Percentiles rank a stretch among this genome's conserved stretches.
phyloP scores from a whole-genome alignment of 192 early-diverging fungal species.

The Entomortierella chlamydospora region DNA sequence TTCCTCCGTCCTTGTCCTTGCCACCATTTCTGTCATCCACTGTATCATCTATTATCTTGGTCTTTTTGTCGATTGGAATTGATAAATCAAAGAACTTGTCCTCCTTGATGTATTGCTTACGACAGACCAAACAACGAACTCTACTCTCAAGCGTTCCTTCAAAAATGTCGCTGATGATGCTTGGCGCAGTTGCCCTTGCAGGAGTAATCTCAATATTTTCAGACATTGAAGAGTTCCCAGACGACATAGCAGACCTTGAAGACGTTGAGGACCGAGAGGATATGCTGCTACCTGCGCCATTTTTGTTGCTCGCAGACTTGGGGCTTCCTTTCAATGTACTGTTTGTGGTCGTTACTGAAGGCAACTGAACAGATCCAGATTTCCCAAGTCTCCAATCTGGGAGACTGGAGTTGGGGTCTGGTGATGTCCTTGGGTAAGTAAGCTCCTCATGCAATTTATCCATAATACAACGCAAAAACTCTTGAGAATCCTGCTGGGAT shows the following conservation, averaged over 20 bases:
- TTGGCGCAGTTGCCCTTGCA: conserved; percentile 39
- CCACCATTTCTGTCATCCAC: conserved; percentile 6
- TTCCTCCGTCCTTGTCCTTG: conserved; percentile 38
- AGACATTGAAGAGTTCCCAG: conserved; percentile 35
- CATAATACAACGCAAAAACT: conserved; percentile 56
- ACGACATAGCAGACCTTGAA: conserved; percentile 33
- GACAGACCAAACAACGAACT: conserved; percentile 53
- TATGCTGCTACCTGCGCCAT: conserved; percentile 25
- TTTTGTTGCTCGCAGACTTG: conserved; percentile 9
- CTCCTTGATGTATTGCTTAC: conserved; percentile 56
- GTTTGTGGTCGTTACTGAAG: neutral
- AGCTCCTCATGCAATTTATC: conserved; percentile 57
- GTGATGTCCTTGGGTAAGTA: conserved; percentile 43
- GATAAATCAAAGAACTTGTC: conserved; percentile 56
- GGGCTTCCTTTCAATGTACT: neutral
- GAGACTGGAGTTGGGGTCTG: neutral
- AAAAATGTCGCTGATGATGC: conserved; percentile 57
- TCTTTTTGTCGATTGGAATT: conserved; percentile 58
- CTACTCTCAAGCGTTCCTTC: conserved; percentile 52
- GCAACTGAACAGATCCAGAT: conserved; percentile 7
- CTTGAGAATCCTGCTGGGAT: conserved; percentile 56
- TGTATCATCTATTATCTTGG: conserved; percentile 45
- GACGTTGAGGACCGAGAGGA: conserved; percentile 41
- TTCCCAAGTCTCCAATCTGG: conserved; percentile 26
- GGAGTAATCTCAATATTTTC: conserved; percentile 49